Conservation (phyloP, 257 asterid genomes). For the Prunella vulgaris region DNA sequence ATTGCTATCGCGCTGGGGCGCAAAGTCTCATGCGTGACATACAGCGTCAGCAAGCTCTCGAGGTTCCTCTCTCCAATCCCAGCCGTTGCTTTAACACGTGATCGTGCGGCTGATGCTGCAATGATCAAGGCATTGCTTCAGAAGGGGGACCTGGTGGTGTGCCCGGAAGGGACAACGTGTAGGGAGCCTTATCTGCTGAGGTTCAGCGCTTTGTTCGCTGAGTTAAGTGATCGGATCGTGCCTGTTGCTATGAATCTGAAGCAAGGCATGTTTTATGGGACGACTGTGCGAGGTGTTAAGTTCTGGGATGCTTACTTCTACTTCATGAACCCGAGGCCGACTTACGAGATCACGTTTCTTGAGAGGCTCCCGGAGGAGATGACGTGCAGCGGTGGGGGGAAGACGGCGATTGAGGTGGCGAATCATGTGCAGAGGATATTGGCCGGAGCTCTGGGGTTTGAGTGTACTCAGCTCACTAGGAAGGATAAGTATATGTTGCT, state of each 20-base stretch:
- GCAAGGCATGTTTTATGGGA: constrained; percentile 82
- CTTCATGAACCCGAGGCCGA: constrained; percentile 93
- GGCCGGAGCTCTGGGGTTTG: constrained; percentile 82
- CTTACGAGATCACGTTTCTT: constrained; percentile 67
- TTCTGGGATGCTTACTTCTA: constrained; percentile 86
- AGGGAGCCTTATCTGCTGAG: constrained; percentile 77
- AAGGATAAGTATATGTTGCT: constrained; percentile 95
- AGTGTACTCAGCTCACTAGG: constrained; percentile 90
- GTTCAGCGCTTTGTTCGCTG: constrained; percentile 88
- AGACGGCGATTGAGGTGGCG: constrained; percentile 85
- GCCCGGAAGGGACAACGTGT: constrained; percentile 97
- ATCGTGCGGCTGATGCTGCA: constrained; percentile 80
- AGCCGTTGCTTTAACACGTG: constrained; percentile 83
- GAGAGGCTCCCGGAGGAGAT: constrained; percentile 79
- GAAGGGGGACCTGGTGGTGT: constrained; percentile 83
- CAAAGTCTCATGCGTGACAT: constrained; percentile 78
- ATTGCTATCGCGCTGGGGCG: constrained; percentile 90
- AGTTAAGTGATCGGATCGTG: constrained; percentile 81
- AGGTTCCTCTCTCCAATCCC: constrained; percentile 89
- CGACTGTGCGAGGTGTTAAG: constrained; percentile 74
- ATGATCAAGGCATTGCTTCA: constrained; percentile 61
- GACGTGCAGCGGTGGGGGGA: constrained; percentile 78
- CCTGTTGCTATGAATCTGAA: constrained; percentile 69
- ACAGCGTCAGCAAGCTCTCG: constrained; percentile 86
- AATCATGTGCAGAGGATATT: constrained; percentile 84